Conservation (phyloP, 768 basidiomycete genomes). For the Lactifluus pinguis region DNA sequence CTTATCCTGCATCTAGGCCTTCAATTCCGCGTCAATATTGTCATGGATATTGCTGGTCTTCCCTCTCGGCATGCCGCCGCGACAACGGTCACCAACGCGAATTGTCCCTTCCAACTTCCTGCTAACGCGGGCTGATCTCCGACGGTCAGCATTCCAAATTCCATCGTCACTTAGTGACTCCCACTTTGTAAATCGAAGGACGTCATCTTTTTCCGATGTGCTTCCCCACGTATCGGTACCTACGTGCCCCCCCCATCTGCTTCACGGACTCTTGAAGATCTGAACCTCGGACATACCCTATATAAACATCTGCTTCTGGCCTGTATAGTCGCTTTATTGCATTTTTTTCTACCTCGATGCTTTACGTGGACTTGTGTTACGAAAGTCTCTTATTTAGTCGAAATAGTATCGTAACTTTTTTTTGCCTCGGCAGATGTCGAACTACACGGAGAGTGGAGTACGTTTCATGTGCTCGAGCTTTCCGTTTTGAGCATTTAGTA, state of each 20-base stretch:
- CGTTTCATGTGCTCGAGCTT: background rate
- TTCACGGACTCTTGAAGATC: background rate
- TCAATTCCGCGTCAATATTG: slow-evolving; percentile 28
- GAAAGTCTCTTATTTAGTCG: background rate
- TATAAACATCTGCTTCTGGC: slow-evolving; percentile 1
- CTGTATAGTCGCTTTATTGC: slow-evolving; percentile 12
- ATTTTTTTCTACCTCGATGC: background rate
- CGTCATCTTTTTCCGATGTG: background rate
- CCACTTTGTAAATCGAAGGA: background rate
- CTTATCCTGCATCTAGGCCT: slow-evolving; percentile 19
- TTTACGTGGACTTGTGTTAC: background rate
- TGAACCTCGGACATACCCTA: background rate
- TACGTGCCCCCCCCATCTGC: background rate
- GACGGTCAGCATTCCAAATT: background rate
- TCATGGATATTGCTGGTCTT: slow-evolving; percentile 32
- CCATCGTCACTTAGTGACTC: background rate
- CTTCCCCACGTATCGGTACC: background rate
- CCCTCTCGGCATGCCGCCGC: slow-evolving; percentile 24
- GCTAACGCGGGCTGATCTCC: slow-evolving; percentile 17
- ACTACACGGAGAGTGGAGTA: background rate
- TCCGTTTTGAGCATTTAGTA: too few relatives aligned
- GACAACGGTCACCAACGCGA: slow-evolving; percentile 26
- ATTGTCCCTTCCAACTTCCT: slow-evolving; percentile 28
- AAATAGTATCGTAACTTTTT: background rate
- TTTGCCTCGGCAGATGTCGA: too few relatives aligned